phyloP scores from a whole-genome alignment of 805 yeast species.

The Metschnikowia orientalis region DNA sequence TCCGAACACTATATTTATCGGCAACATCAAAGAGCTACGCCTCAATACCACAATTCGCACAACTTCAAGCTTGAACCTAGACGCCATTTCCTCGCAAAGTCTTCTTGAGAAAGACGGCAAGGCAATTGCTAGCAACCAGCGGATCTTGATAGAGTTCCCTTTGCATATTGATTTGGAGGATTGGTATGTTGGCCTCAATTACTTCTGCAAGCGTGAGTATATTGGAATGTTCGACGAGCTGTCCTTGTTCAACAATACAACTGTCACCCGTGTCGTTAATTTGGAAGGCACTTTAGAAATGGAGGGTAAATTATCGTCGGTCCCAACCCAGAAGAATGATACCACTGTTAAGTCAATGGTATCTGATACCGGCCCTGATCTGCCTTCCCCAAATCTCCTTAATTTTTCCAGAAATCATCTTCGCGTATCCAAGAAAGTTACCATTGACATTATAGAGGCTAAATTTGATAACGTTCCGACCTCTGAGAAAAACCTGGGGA shows the following conservation, averaged over 20 bases:
- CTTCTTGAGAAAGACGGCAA: conserved; percentile 35
- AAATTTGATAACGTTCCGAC: conserved; percentile 34
- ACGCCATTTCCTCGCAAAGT: conserved; percentile 9
- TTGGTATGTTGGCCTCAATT: conserved; percentile 66
- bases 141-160: conserved; percentile 59
- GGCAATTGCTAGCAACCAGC: conserved; percentile 27
- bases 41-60: conserved; percentile 34
- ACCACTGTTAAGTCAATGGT: not conserved
- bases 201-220: conserved; percentile 59
- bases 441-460: conserved; percentile 63
- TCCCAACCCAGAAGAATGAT: not conserved
- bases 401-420: conserved; percentile 31
- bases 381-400: conserved; percentile 6
- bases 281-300: conserved; percentile 15
- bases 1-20: conserved; percentile 56
- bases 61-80: conserved; percentile 24
- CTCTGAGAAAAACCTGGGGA: conserved; percentile 16
- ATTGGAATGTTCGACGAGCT: conserved; percentile 26
- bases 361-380: not conserved
- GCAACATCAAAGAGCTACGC: conserved; percentile 52
- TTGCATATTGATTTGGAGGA: conserved; percentile 68
- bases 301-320: conserved; percentile 4
- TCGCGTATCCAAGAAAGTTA: conserved; percentile 50
- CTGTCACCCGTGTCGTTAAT: conserved; percentile 13
- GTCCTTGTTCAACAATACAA: conserved; percentile 7